Evolutionary conservation across 176 grass and related monocot species (phyloP), one percentile per base, ranked within the genome.

Genomic region (Avena eriantha): DNA sequence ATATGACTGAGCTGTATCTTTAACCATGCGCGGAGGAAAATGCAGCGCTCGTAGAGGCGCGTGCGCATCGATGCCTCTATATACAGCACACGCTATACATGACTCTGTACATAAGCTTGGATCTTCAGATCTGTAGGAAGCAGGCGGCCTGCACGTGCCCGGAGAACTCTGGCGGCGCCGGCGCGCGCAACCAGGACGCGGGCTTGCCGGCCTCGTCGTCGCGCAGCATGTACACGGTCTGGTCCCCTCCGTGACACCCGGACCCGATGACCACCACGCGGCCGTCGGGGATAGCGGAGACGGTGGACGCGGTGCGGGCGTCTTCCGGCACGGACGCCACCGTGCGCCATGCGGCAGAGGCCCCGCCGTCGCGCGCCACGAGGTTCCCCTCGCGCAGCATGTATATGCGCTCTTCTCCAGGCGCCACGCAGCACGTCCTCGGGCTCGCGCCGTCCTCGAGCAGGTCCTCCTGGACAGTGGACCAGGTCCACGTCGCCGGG

Each of bases 71-170:
- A 22, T 10, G 64, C 19, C 12, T 14, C 13, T 11, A 22, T 19
- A 11, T n/a, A 23, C 48, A 21, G 29, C 2, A 29, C 29, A 29
- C 29, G n/a, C 63, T 33, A 36, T 54, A 17, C 83, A 79, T 48
- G 6, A 6, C 48, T 83, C 14, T 45, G 46, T 60, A 74, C 4
- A 13, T 8, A 46, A 59, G 70, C 43, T 39, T 93, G 6, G 2
- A 7, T 8, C 7, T 23, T 66, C 73, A 98, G 34, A 98, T 80
- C 34, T 78, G 87, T 4, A 95, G 74, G 84, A 79, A 84, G 91
- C 88, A 94, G 1, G 87, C 82, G 0, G 88, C 88, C 57, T 94
- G 90, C 24, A 94, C 92, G 76, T 96, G 93, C 2, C 96, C 96
- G 19, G 87, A 86, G 84, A 91, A 98, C 58, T 89, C 90, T 6